Evolutionary conservation across 2,329 filamentous ascomycete species (phyloP), one percentile per base, ranked within the genome.

Genomic region (Myriangium duriaei): DNA sequence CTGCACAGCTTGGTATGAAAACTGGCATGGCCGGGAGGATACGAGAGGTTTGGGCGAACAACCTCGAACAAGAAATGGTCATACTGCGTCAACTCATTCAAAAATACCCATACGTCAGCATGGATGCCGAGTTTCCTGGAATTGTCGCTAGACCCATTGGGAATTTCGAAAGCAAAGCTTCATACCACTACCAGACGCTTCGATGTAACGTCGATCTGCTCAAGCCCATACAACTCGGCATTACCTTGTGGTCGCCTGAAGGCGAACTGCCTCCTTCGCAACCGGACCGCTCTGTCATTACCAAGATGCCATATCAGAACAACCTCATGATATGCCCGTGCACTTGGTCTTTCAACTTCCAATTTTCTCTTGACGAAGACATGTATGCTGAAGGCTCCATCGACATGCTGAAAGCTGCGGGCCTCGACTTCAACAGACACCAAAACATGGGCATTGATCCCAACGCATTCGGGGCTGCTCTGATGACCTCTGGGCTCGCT

Each of bases 291-390:
- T 52, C 55, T 18, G 55, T 74, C 42, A 59, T 66, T 38, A 63
- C 64, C 44, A 59, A 66, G 30, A 62, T 64, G 46, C 59, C 61
- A 16, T 70, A 72, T 46, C 62, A 60, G 13, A 68, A 66, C 45
- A 68, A 67, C 45, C 62, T 72, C 38, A 56, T 67, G n/a, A 69
- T 73, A 34, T 77, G 85, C 42, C 88, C 84, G 11, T 92, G 82
- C 55, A 92, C 88, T 12, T 98, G 91, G 91, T 88, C 95, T 50
- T 98, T 98, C 71, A 96, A 98, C 68, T 98, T 98, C 63, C 81
- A 87, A 51, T 98, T 96, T 60, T 91, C 85, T 1, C 70, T 95
- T 7, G 82, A 91, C 48, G 77, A 88, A 28, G 91, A 98, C 62
- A 98, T 98, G 91, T 96, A 92, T 63, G 91, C 92, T 46, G 81